phyloP scores from a whole-genome alignment of 192 early-diverging fungal species.

The Dispira simplex region DNA sequence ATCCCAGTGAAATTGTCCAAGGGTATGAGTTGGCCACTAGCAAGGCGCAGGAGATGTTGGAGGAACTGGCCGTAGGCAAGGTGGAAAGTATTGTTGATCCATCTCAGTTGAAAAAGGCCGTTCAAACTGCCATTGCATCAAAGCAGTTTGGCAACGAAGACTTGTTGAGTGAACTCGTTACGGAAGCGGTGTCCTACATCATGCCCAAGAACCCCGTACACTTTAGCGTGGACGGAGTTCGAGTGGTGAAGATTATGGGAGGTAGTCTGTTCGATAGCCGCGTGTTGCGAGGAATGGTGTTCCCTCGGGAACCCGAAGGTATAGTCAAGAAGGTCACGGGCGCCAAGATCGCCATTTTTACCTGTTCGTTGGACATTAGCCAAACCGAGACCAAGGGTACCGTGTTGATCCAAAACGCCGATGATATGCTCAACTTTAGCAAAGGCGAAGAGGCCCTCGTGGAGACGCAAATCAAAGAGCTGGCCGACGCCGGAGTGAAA shows the following conservation, averaged over 20 bases:
- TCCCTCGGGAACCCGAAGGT: slow-evolving; percentile 83
- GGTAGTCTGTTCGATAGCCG: slow-evolving; percentile 72
- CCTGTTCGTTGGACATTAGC: slow-evolving; percentile 81
- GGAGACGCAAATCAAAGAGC: slow-evolving; percentile 69
- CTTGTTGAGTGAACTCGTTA: slow-evolving; percentile 62
- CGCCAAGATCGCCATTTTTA: slow-evolving; percentile 90
- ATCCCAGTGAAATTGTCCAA: slow-evolving; percentile 86
- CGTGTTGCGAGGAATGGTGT: slow-evolving; percentile 95
- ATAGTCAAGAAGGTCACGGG: slow-evolving; percentile 46
- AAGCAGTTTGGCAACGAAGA: slow-evolving; percentile 97
- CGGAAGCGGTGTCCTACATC: slow-evolving; percentile 65
- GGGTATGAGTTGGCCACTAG: slow-evolving; percentile 81
- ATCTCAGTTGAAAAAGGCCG: slow-evolving; percentile 55
- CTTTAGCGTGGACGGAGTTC: slow-evolving; percentile 92
- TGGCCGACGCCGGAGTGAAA: slow-evolving; percentile 82
- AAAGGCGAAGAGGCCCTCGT: slow-evolving; percentile 91
- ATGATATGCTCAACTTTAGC: slow-evolving; percentile 92
- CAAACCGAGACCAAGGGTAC: slow-evolving; percentile 99
- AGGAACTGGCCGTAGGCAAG: slow-evolving; percentile 52
- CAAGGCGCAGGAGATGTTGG: slow-evolving; percentile 67
- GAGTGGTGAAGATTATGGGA: slow-evolving; percentile 96
- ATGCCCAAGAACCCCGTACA: slow-evolving; percentile 79
- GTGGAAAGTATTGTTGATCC: slow-evolving; percentile 31
- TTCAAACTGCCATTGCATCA: slow-evolving; percentile 64
- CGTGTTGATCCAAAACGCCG: slow-evolving; percentile 89